phyloP scores from a whole-genome alignment of 441 rosid species.

The Erodium trifolium region DNA sequence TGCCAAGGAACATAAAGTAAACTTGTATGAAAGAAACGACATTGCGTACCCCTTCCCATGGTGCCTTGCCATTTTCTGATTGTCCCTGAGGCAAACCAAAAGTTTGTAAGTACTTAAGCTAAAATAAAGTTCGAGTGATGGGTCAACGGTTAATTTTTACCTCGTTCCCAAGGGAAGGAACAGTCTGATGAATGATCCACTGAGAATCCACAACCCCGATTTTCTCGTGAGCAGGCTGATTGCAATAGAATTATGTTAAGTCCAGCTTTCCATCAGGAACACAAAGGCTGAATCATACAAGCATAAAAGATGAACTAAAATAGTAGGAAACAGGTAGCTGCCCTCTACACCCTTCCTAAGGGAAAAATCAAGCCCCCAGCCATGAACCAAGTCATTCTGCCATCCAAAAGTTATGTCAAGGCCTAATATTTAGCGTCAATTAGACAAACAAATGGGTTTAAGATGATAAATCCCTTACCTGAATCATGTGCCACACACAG shows the following conservation, averaged over 20 bases:
- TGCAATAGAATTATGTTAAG: constrained; percentile 9
- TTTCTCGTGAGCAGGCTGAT: constrained; percentile 94
- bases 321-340: neutral
- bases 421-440: neutral
- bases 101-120: constrained; percentile 9
- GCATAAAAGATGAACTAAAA: neutral
- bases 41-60: constrained; percentile 85
- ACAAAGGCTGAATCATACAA: neutral
- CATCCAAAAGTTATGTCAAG: neutral
- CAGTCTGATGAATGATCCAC: constrained; percentile 89
- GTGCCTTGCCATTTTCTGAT: constrained; percentile 49
- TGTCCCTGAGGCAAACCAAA: constrained; percentile 46
- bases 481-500: constrained; percentile 17
- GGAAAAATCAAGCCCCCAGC: constrained; percentile 99
- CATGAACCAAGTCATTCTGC: constrained; percentile 96
- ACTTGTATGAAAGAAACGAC: neutral
- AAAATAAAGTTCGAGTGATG: no score
- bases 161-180: constrained; percentile 91
- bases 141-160: constrained; percentile 25
- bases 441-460: neutral
- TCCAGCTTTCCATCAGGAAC: neutral
- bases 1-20: neutral
- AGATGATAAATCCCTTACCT: constrained; percentile 34
- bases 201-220: constrained; percentile 97
- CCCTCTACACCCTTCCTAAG: constrained; percentile 90